Evolutionary conservation across 257 asterid species (phyloP).

Genomic region (Paulownia fortunei): DNA sequence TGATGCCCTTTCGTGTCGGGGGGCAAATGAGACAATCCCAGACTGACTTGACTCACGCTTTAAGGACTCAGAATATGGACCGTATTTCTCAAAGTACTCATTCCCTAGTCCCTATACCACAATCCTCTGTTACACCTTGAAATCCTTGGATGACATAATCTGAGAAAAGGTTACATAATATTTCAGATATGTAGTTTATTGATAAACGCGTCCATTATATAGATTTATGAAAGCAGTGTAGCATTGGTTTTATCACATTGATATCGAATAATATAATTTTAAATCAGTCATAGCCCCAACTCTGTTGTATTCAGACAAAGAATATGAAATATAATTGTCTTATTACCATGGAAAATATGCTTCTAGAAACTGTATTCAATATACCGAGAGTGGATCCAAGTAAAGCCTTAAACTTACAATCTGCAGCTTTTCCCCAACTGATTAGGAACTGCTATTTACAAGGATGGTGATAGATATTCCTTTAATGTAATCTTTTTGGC

Average conservation of each 20-base stretch:
- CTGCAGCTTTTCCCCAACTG: neutral
- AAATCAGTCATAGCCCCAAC: neutral
- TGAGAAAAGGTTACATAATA: neutral
- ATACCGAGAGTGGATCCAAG: neutral
- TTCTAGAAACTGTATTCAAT: neutral
- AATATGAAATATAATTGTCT: neutral
- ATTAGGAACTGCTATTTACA: neutral
- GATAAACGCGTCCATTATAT: neutral
- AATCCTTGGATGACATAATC: neutral
- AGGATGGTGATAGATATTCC: neutral
- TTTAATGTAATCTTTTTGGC: slow-evolving; percentile 9
- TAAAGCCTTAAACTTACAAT: neutral
- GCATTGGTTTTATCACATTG: neutral
- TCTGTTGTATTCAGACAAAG: neutral
- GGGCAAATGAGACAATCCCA: neutral
- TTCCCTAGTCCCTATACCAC: slow-evolving; percentile 1
- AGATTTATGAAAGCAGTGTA: neutral
- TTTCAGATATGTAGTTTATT: neutral
- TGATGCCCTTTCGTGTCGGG: neutral
- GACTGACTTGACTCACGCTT: neutral
- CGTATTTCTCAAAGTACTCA: neutral
- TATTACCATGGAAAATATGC: neutral
- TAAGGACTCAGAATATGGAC: neutral
- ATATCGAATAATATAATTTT: neutral
- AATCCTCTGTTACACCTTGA: slow-evolving; percentile 2